Conservation (phyloP, 75 land plant genomes). For the Cupressus sempervirens region DNA sequence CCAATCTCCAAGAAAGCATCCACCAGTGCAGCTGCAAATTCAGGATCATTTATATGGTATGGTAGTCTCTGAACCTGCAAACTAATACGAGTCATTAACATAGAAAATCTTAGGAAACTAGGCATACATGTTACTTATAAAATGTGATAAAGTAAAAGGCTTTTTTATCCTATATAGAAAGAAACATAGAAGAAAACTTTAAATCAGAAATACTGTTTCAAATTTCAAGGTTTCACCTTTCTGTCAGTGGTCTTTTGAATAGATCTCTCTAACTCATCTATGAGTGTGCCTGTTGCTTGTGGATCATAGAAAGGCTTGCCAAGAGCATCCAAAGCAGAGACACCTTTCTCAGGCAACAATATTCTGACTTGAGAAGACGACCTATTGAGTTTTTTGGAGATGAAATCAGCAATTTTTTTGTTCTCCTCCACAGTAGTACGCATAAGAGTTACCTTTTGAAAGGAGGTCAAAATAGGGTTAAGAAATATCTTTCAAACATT, state of each 20-base stretch:
- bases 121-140: neutral
- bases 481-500: neutral
- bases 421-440: slow-evolving; percentile 89
- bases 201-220: neutral
- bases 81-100: neutral
- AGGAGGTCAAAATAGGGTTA: neutral
- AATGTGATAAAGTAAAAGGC: neutral
- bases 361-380: slow-evolving; percentile 65
- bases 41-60: slow-evolving; percentile 80
- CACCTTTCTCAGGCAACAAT: slow-evolving; percentile 83
- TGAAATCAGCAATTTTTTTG: slow-evolving; percentile 70
- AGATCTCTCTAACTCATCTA: slow-evolving; percentile 59
- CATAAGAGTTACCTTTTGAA: slow-evolving; percentile 79
- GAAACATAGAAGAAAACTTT: slow-evolving; percentile 1
- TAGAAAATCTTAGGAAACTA: neutral
- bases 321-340: slow-evolving; percentile 85
- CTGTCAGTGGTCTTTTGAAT: slow-evolving; percentile 60
- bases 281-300: slow-evolving; percentile 60
- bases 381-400: slow-evolving; percentile 72
- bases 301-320: slow-evolving; percentile 91
- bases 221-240: slow-evolving; percentile 36
- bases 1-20: slow-evolving; percentile 69
- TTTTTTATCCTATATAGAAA: neutral
- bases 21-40: slow-evolving; percentile 76
- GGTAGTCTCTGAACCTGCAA: slow-evolving; percentile 72